Evolutionary conservation across 345 rosid genomes (phyloP), one percentile per base, ranked within the genome.

Genomic region (Noccaea bulbosa): DNA sequence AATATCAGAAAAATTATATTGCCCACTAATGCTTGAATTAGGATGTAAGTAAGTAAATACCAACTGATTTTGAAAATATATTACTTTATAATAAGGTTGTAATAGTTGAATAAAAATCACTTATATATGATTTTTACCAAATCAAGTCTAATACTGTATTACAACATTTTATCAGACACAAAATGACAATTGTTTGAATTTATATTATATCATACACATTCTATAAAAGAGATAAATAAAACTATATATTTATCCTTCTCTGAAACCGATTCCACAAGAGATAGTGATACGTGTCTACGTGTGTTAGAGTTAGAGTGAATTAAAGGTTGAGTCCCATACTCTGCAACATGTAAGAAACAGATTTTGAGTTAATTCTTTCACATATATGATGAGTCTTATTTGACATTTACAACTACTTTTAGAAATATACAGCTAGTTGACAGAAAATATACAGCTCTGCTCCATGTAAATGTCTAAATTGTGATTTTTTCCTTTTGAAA

Each of bases 401-500:
- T 5, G 34, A 30, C 50, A 47, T 27, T 65, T 30, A 15, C 7
- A 16, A 63, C 35, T 73, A 39, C 2, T 40, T 55, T 5, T 5
- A 27, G 30, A 50, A 2, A 14, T 14, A 27, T 67, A 60, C 69
- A 67, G 73, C 78, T 60, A 51, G 49, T 50, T 60, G 68, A 67
- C 73, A 74, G 78, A 60, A 67, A 74, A 33, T 6, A 59, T 51
- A 74, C 78, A 74, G 69, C 78, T 14, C 49, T 74, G 33, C 33
- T 41, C 12, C 56, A 59, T 59, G 34, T 16, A 74, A 32, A 9
- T 66, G 72, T 74, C 73, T 50, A 34, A 11, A 10, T 38, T 59
- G 5, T 41, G 34, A 44, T 10, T 47, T 47, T 35, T 6, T 15
- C 14, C 12, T 10, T 5, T 37, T 8, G n/a, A 56, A 55, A 20